These are phyloP conservation scores for Pythium pectinolyticum DNA, from an alignment of 352 stramenopile genomes.

Conservation along the genomic window DNA sequence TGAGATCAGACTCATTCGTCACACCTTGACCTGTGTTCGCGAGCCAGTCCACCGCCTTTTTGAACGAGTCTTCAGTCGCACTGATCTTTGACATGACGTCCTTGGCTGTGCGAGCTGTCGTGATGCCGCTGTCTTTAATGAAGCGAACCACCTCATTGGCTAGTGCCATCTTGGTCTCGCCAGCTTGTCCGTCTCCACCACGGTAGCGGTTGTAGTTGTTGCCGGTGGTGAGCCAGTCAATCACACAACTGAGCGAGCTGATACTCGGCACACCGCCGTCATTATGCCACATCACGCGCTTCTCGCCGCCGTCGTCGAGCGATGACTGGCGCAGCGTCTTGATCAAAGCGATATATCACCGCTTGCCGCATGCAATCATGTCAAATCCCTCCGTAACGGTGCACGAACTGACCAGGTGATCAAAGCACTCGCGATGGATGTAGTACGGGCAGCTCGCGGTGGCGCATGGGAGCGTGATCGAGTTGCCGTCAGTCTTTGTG, in stretches of 20 bases:
- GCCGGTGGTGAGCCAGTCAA: constrained; percentile 27
- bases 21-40: constrained; percentile 25
- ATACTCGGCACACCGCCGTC: neutral
- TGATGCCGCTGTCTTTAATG: constrained; percentile 10
- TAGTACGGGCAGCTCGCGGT: too few species aligned
- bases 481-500: too few species aligned
- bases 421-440: too few species aligned
- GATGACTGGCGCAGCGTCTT: too few species aligned
- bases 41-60: constrained; percentile 21
- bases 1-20: constrained; percentile 13
- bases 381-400: too few species aligned
- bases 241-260: constrained; percentile 27
- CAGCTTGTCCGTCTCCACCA: constrained; percentile 21
- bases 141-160: constrained; percentile 19
- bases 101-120: constrained; percentile 16
- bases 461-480: too few species aligned
- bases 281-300: constrained; percentile 11
- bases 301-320: too few species aligned
- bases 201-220: constrained; percentile 27
- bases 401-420: too few species aligned
- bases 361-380: too few species aligned
- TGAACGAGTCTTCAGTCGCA: constrained; percentile 16
- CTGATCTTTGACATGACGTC: constrained; percentile 24
- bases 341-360: too few species aligned
- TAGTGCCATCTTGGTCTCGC: constrained; percentile 17